Evolutionary conservation across 225 moss, liverwort and hornwort genomes (phyloP).

Genomic region (Physcomitrellopsis africana): DNA sequence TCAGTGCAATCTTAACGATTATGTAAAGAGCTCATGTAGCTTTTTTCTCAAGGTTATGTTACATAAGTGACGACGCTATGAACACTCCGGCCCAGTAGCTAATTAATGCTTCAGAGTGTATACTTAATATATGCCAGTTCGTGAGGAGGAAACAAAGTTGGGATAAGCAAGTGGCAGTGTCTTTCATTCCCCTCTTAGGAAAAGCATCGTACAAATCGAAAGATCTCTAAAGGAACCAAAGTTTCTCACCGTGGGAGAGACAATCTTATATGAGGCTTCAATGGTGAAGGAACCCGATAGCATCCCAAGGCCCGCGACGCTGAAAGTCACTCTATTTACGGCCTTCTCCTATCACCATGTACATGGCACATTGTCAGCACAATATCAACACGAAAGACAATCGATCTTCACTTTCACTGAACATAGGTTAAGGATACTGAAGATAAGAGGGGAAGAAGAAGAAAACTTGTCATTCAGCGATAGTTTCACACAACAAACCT

Average conservation of each 20-base stretch:
- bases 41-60: background rate
- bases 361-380: background rate
- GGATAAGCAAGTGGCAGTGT: background rate
- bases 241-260: conserved; percentile 65
- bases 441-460: background rate
- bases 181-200: background rate
- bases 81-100: background rate
- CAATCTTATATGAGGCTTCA: conserved; percentile 75
- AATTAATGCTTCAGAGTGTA: background rate
- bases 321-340: conserved; percentile 74
- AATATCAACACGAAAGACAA: background rate
- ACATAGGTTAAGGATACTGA: background rate
- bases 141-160: background rate
- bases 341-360: conserved; percentile 65
- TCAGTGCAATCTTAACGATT: conserved; percentile 16
- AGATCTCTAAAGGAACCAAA: conserved; percentile 4
- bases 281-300: conserved; percentile 81
- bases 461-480: background rate
- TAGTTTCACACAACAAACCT: conserved; percentile 50
- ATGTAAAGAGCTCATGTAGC: background rate
- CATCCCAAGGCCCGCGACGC: conserved; percentile 81
- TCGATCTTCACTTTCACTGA: background rate
- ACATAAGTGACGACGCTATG: background rate
- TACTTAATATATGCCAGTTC: background rate
- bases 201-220: background rate